These are phyloP conservation scores for Backusella mclennaniae DNA, from an alignment of 192 early-diverging fungal genomes.

Conservation along the genomic window DNA sequence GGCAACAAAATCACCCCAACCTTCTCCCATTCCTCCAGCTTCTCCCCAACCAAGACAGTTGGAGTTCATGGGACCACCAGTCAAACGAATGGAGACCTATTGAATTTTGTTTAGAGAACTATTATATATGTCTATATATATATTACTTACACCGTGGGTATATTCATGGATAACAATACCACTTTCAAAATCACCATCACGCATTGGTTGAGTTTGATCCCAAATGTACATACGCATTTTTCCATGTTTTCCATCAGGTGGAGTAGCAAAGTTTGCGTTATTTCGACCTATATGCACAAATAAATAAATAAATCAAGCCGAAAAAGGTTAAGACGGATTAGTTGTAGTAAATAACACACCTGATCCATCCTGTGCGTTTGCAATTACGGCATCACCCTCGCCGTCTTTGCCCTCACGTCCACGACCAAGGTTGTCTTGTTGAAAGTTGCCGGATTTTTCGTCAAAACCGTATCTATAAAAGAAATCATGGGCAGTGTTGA, in stretches of 20 bases:
- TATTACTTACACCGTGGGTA: constrained; percentile 67
- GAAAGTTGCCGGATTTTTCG: constrained; percentile 93
- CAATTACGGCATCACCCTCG: constrained; percentile 80
- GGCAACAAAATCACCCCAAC: constrained; percentile 93
- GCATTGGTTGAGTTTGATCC: constrained; percentile 66
- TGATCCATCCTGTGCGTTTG: constrained; percentile 89
- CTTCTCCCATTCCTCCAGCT: constrained; percentile 92
- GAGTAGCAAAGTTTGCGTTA: constrained; percentile 96
- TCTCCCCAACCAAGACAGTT: constrained; percentile 88
- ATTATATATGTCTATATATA: neutral
- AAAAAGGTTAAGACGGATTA: neutral
- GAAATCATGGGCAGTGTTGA: constrained; percentile 90
- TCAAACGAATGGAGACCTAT: constrained; percentile 76
- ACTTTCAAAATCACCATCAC: constrained; percentile 89
- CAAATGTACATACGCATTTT: constrained; percentile 97
- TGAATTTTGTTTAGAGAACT: neutral
- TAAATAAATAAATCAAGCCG: neutral
- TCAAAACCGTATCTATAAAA: constrained; percentile 89
- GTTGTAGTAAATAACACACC: constrained; percentile 46
- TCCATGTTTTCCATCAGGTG: constrained; percentile 86
- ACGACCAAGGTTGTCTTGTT: constrained; percentile 82
- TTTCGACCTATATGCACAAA: constrained; percentile 38
- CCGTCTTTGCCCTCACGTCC: constrained; percentile 35
- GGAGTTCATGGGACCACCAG: constrained; percentile 88
- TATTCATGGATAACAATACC: constrained; percentile 96